Conservation (phyloP, 768 basidiomycete genomes). For the Xerocomus spinulosus region DNA sequence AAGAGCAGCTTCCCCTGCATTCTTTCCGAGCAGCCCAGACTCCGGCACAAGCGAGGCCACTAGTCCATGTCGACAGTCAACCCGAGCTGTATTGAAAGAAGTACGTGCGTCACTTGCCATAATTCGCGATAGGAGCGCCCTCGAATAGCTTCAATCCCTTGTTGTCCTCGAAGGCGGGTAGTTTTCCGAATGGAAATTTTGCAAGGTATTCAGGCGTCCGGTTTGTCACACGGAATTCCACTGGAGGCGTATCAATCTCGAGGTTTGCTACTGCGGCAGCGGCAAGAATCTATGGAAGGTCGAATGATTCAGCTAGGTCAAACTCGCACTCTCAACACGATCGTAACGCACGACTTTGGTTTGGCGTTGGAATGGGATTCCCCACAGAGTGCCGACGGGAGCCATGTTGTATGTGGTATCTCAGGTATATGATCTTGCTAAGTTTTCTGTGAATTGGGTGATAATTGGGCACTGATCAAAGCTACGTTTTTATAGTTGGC, state of each 20-base stretch:
- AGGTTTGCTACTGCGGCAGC: constrained; percentile 22
- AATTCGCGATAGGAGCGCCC: constrained; percentile 27
- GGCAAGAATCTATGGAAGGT: constrained; percentile 20
- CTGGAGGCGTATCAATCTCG: constrained; percentile 20
- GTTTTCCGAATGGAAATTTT: constrained; percentile 29
- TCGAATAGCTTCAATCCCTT: constrained; percentile 25
- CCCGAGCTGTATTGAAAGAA: not conserved
- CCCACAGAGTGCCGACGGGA: constrained; percentile 26
- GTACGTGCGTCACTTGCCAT: constrained; percentile 15
- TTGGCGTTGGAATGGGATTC: constrained; percentile 22
- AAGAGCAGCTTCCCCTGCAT: constrained; percentile 20
- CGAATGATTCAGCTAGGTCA: not conserved
- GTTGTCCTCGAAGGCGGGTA: constrained; percentile 25
- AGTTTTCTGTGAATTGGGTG: not conserved
- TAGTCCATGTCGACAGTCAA: constrained; percentile 1
- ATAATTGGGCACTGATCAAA: not conserved
- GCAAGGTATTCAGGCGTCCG: constrained; percentile 24
- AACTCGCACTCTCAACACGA: too few species aligned
- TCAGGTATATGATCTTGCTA: not conserved
- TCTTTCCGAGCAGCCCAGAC: constrained; percentile 24
- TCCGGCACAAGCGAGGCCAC: constrained; percentile 25
- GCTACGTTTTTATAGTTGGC: constrained; percentile 12
- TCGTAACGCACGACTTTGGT: constrained; percentile 23
- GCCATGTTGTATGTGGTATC: constrained; percentile 14
- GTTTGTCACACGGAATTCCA: constrained; percentile 25